Conservation (phyloP, 2,329 filamentous ascomycete genomes). For the Phaeosphaeriaceae sp. region DNA sequence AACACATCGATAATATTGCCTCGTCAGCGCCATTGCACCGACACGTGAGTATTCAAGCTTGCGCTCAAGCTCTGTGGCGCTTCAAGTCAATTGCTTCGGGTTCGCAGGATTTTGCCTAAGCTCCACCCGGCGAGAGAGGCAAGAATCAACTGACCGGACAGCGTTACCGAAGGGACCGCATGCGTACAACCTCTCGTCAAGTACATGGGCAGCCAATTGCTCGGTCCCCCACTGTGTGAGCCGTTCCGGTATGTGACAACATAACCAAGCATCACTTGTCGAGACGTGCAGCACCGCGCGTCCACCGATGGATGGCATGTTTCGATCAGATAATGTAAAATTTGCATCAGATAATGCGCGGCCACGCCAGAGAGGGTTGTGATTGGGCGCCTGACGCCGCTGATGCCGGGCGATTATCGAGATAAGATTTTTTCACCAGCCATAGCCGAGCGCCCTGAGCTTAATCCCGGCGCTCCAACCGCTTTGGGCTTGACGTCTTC, state of each 20-base stretch:
- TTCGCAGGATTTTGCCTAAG: background rate
- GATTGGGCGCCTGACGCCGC: constrained; percentile 21
- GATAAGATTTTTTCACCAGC: constrained; percentile 29
- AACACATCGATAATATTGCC: background rate
- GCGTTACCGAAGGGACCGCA: background rate
- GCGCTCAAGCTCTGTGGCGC: background rate
- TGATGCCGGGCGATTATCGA: constrained; percentile 30
- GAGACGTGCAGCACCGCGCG: background rate
- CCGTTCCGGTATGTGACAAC: background rate
- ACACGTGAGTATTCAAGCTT: background rate
- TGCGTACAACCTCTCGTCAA: background rate
- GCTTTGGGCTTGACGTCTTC: constrained; percentile 8
- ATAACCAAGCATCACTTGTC: too few species aligned
- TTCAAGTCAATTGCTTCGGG: background rate
- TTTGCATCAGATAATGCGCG: constrained; percentile 35
- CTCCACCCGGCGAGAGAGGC: background rate
- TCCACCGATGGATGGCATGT: constrained; percentile 1
- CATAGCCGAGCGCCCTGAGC: constrained; percentile 30
- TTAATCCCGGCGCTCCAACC: constrained; percentile 18
- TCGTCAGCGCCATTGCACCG: background rate
- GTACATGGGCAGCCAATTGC: background rate
- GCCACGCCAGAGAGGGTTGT: constrained; percentile 2
- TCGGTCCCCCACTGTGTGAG: background rate
- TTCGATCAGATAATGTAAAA: constrained; percentile 37
- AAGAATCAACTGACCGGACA: background rate